phyloP scores from a whole-genome alignment of 1,284 basidiomycete genomes.

The Leucoagaricus sp. region DNA sequence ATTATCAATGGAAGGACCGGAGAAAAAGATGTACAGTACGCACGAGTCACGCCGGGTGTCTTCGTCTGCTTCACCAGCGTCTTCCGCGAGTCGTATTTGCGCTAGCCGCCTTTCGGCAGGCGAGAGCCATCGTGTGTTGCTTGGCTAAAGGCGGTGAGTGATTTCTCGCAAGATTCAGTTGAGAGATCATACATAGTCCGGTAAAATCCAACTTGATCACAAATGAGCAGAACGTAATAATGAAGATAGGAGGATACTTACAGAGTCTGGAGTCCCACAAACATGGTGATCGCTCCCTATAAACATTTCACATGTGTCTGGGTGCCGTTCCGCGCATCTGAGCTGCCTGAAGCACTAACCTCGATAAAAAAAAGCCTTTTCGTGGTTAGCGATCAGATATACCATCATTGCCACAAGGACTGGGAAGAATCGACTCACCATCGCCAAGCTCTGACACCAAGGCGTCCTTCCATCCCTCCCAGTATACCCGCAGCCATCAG shows the following conservation, averaged over 20 bases:
- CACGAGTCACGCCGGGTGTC: constrained; percentile 56
- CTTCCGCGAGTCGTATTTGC: constrained; percentile 71
- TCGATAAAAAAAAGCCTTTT: constrained; percentile 63
- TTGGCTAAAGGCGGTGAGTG: constrained; percentile 38
- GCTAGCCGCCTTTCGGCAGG: constrained; percentile 62
- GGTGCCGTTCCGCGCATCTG: neutral
- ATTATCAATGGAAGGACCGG: neutral
- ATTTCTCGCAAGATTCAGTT: neutral
- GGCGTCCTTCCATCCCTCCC: constrained; percentile 63
- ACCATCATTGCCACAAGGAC: neutral
- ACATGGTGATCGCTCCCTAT: constrained; percentile 58
- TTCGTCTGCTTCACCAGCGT: constrained; percentile 69
- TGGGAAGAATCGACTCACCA: constrained; percentile 43
- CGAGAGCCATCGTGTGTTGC: constrained; percentile 69
- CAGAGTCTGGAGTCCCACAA: constrained; percentile 55
- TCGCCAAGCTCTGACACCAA: constrained; percentile 72
- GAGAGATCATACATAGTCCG: constrained; percentile 48
- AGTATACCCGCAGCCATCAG: constrained; percentile 75
- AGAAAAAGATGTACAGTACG: constrained; percentile 23
- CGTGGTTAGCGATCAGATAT: neutral
- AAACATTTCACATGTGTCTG: neutral
- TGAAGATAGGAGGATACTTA: constrained; percentile 27
- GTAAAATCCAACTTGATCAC: constrained; percentile 47
- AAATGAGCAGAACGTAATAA: neutral
- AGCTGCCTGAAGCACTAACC: constrained; percentile 29